Base-by-base conservation (phyloP, 1,284 basidiomycete genomes). In the Polyporus tsugae region DNA sequence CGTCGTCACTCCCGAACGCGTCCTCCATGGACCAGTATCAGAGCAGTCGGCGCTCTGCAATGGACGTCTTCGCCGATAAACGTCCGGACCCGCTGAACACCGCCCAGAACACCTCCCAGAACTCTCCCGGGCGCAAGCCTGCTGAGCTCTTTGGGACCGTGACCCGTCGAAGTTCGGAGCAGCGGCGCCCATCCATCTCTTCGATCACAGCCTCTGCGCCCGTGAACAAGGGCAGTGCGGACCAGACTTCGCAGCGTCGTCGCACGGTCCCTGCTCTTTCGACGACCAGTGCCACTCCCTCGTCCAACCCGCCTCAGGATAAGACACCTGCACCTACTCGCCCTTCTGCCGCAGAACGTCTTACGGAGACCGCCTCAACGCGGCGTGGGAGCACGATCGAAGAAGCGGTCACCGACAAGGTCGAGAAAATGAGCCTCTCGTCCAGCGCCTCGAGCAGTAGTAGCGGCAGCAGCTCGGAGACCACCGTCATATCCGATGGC, bases 401-500 rank as follows among this genome's bases (percentile, higher is more conserved):
- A 73, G 77, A 82, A 63, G 75, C 82, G 72, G 66, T 83, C 67
- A 73, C 82, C 73, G 77, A 82, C 63, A 76, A 82, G 74, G 67
- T 85, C 74, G 78, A 80, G 66, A 76, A 78, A 46, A 75, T 86
- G 60, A 84, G 80, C 53, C 69, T 86, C 60, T 80, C 78, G 29
- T 60, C 58, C 19, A 87, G 86, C 73, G 82, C 84, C 2, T 77
- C 79, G 4, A 82, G 81, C 73, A 86, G 85, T 61, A 86, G 86
- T 60, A 88, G 88, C 69, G 88, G 88, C 73, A 84, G 86, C 49
- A 88, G 87, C 65, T 90, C 89, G 9, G 91, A 91, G 75, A 87
- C 87, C 68, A 94, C 93, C 10, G 85, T 94, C 62, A 93, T 90
- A 17, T 93, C 91, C 13, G 92, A 94, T 74, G 93, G 92, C 10